phyloP scores from a whole-genome alignment of 1,139 yeast species.

The Lodderomyces metapsilosis region DNA sequence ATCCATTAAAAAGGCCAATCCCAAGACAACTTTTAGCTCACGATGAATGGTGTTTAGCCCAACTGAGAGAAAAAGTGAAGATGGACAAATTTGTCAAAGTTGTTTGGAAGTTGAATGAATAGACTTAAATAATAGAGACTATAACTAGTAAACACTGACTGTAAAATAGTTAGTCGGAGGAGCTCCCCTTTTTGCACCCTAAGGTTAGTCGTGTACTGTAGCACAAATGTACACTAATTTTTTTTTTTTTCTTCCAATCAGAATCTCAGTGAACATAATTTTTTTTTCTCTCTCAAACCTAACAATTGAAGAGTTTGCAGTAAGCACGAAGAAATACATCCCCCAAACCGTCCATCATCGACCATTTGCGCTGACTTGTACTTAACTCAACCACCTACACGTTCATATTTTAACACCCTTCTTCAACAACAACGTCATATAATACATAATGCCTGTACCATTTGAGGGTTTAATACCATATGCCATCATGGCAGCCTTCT shows the following conservation, averaged over 20 bases:
- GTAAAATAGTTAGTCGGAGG: no score
- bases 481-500: slow-evolving; percentile 49
- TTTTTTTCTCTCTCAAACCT: no score
- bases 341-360: neutral
- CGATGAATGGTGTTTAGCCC: slow-evolving; percentile 15
- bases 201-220: neutral
- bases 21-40: slow-evolving; percentile 78
- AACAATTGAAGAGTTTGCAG: no score
- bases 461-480: slow-evolving; percentile 52
- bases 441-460: slow-evolving; percentile 43
- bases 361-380: neutral
- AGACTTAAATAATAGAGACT: slow-evolving; percentile 14
- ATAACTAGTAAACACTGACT: neutral
- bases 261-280: slow-evolving; percentile 9
- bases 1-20: slow-evolving; percentile 76
- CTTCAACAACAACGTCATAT: neutral
- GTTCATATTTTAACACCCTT: neutral
- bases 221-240: neutral
- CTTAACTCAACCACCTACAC: neutral
- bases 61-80: slow-evolving; percentile 46
- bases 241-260: slow-evolving; percentile 6
- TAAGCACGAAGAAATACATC: neutral
- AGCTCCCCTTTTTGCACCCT: no score
- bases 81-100: slow-evolving; percentile 85
- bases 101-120: slow-evolving; percentile 57